Conservation (phyloP, 805 yeast genomes). For the Hanseniaspora pseudoguilliermondii region DNA sequence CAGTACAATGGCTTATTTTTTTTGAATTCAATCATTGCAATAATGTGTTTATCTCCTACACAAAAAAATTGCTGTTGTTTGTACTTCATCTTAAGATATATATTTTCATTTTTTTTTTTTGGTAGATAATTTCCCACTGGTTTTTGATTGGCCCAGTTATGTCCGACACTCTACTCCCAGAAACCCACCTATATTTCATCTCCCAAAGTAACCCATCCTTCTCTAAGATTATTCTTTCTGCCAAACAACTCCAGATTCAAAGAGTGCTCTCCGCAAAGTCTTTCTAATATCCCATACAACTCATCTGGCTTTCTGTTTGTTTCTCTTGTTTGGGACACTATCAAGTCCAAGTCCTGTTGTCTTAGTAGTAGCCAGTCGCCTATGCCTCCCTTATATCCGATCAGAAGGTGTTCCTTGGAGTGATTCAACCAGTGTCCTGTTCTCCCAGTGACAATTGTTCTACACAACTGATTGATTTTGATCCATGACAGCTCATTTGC, state of each 20-base stretch:
- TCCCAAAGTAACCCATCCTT: constrained; percentile 87
- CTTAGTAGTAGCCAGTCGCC: constrained; percentile 54
- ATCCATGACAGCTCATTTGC: constrained; percentile 81
- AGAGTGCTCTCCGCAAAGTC: constrained; percentile 65
- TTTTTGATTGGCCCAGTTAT: background rate
- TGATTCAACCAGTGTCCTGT: constrained; percentile 97
- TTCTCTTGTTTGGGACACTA: constrained; percentile 76
- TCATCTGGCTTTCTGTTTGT: constrained; percentile 89
- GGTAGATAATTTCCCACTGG: background rate
- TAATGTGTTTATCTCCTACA: no score
- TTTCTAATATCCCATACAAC: constrained; percentile 69
- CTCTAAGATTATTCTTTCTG: constrained; percentile 67
- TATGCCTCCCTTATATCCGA: constrained; percentile 64
- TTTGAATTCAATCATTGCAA: no score
- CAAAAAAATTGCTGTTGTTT: no score
- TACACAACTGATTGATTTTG: constrained; percentile 71
- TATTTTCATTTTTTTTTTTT: no score
- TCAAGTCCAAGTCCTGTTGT: constrained; percentile 57
- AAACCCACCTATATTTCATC: constrained; percentile 49
- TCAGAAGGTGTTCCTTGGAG: constrained; percentile 78
- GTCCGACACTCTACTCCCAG: background rate
- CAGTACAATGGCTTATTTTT: no score
- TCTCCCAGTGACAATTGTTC: constrained; percentile 88
- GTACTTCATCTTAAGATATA: no score
- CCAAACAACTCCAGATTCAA: constrained; percentile 85